Conservation (phyloP, 805 yeast species). For the Candida coquimbonensis region DNA sequence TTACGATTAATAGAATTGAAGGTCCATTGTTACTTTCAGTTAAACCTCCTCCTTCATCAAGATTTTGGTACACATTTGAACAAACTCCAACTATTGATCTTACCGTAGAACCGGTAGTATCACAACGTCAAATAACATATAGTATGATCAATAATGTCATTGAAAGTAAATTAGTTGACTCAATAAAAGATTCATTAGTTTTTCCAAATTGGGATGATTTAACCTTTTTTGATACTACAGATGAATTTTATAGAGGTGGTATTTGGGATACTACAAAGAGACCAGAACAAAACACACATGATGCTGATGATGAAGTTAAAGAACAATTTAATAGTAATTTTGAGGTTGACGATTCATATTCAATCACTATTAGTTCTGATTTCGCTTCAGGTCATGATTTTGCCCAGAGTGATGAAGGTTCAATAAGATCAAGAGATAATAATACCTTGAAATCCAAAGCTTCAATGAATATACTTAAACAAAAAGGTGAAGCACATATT, state of each 20-base stretch:
- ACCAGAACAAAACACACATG: conserved; percentile 9
- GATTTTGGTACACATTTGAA: conserved; percentile 88
- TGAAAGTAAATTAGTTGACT: conserved; percentile 70
- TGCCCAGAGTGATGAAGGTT: conserved; percentile 8
- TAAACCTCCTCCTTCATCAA: conserved; percentile 85
- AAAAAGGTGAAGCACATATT: conserved; percentile 18
- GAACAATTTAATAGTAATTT: conserved; percentile 1
- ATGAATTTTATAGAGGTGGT: conserved; percentile 84
- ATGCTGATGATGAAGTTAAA: conserved; percentile 6
- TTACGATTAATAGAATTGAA: conserved; percentile 58
- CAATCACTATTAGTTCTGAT: conserved; percentile 1
- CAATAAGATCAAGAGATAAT: conserved; percentile 11
- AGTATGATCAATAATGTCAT: conserved; percentile 74
- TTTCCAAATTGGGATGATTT: conserved; percentile 87
- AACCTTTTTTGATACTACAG: conserved; percentile 54
- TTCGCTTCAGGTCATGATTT: conserved; percentile 3
- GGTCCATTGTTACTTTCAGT: conserved; percentile 67
- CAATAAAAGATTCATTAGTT: conserved; percentile 73
- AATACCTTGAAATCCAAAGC: conserved; percentile 3
- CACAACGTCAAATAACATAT: conserved; percentile 74
- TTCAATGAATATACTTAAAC: conserved; percentile 7
- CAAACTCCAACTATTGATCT: conserved; percentile 69
- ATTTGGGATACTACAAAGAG: conserved; percentile 60
- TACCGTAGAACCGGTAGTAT: conserved; percentile 84
- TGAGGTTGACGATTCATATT: conserved; percentile 7